A percentile compares a stretch with the other conserved stretches of the same genome.
Conservation (phyloP, 2,329 filamentous ascomycete species). For the Nothophoma quercina region DNA sequence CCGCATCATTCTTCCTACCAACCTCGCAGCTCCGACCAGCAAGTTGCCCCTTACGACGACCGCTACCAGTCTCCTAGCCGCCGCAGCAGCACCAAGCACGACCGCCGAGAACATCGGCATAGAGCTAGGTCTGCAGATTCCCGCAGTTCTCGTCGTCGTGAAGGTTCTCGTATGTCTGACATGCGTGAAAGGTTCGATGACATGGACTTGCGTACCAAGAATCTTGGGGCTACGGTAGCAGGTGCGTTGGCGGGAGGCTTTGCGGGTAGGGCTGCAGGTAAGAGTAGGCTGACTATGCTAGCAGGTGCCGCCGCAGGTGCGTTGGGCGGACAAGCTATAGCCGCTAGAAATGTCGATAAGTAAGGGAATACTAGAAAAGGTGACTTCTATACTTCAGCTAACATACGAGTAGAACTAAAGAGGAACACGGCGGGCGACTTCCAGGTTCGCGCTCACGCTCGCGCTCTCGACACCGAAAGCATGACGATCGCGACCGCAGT, state of each 20-base stretch:
- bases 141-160: slow-evolving; percentile 45
- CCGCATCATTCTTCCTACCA: slow-evolving; percentile 27
- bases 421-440: slow-evolving; percentile 23
- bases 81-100: slow-evolving; percentile 41
- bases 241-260: slow-evolving; percentile 51
- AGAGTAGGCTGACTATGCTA: slow-evolving; percentile 47
- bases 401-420: slow-evolving; percentile 23
- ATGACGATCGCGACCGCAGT: slow-evolving; percentile 15
- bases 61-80: slow-evolving; percentile 34
- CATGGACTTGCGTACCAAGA: slow-evolving; percentile 43
- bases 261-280: slow-evolving; percentile 41
- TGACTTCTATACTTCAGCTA: background rate
- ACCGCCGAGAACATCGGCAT: slow-evolving; percentile 34
- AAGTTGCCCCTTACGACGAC: slow-evolving; percentile 29
- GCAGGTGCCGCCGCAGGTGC: slow-evolving; percentile 49
- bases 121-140: slow-evolving; percentile 49
- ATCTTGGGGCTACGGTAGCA: slow-evolving; percentile 46
- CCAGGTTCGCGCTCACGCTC: slow-evolving; percentile 29
- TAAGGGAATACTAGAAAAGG: background rate
- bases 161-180: slow-evolving; percentile 39
- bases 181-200: slow-evolving; percentile 47
- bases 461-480: slow-evolving; percentile 22
- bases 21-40: slow-evolving; percentile 26
- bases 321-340: slow-evolving; percentile 39
- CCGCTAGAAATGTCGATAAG: slow-evolving; percentile 17